Conservation (phyloP, 495 filamentous ascomycete genomes). For the Evansstolkia leycettana region DNA sequence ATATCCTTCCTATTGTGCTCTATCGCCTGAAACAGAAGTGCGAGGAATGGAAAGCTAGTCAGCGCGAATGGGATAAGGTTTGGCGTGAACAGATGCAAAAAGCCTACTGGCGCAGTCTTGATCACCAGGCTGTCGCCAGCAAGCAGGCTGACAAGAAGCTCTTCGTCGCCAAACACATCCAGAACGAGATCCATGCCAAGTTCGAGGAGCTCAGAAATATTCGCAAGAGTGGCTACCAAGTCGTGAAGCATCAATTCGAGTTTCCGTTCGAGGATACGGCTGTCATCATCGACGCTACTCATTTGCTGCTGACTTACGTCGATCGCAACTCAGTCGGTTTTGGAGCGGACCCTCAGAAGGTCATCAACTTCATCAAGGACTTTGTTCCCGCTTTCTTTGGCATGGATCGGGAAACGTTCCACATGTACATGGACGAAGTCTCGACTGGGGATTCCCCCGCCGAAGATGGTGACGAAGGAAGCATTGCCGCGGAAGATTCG, state of each 20-base stretch:
- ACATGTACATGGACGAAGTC: slow-evolving; percentile 62
- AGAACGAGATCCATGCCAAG: slow-evolving; percentile 74
- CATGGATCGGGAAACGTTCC: slow-evolving; percentile 61
- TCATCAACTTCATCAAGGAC: slow-evolving; percentile 72
- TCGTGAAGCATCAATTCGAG: slow-evolving; percentile 58
- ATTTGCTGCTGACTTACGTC: slow-evolving; percentile 64
- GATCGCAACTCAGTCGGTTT: slow-evolving; percentile 55
- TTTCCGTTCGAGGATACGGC: slow-evolving; percentile 63
- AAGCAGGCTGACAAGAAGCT: slow-evolving; percentile 80
- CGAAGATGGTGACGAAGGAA: slow-evolving; percentile 63
- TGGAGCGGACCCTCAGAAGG: slow-evolving; percentile 57
- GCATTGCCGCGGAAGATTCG: slow-evolving; percentile 33
- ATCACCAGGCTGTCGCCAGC: slow-evolving; percentile 83
- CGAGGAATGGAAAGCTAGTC: slow-evolving; percentile 92
- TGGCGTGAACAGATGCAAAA: slow-evolving; percentile 90
- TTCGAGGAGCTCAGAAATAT: slow-evolving; percentile 71
- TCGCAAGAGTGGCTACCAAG: slow-evolving; percentile 44
- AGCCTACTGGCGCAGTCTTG: slow-evolving; percentile 88
- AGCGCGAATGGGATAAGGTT: slow-evolving; percentile 97
- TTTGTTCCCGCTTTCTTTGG: slow-evolving; percentile 88
- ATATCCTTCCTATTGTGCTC: slow-evolving; percentile 76
- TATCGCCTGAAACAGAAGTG: slow-evolving; percentile 83
- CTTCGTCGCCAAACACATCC: slow-evolving; percentile 74
- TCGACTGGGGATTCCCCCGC: slow-evolving; percentile 45
- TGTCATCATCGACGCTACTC: slow-evolving; percentile 69